phyloP scores from a whole-genome alignment of 192 early-diverging fungal genomes.

The Paraglomus brasilianum region DNA sequence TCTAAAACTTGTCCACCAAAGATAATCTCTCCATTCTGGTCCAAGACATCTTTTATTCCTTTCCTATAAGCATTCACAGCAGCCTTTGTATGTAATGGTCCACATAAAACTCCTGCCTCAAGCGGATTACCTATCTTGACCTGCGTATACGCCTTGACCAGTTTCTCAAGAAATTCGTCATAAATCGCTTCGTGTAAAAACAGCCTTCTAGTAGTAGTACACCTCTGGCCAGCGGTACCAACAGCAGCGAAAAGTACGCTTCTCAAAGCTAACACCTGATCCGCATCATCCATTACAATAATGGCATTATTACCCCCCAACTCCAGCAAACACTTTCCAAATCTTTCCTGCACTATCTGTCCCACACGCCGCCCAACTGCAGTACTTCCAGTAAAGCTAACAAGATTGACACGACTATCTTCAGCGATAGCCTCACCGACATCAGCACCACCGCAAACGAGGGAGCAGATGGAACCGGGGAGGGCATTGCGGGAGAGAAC shows the following conservation, averaged over 20 bases:
- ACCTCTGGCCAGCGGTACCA: conserved; percentile 93
- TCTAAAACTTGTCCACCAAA: conserved; percentile 78
- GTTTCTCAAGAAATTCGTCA: conserved; percentile 74
- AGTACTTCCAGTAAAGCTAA: conserved; percentile 94
- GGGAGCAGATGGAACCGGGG: conserved; percentile 78
- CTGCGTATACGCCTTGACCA: conserved; percentile 82
- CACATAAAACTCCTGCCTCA: conserved; percentile 78
- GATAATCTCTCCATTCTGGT: conserved; percentile 84
- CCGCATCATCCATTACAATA: conserved; percentile 88
- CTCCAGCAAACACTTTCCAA: conserved; percentile 86
- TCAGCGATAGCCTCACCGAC: conserved; percentile 75
- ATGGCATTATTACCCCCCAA: conserved; percentile 97
- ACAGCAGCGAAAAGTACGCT: conserved; percentile 92
- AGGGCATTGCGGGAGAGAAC: conserved; percentile 80
- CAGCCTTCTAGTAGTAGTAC: conserved; percentile 90
- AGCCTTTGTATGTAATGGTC: conserved; percentile 86
- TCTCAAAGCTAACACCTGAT: conserved; percentile 83
- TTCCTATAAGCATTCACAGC: conserved; percentile 75
- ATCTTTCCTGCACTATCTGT: conserved; percentile 75
- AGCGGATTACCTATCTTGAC: conserved; percentile 88
- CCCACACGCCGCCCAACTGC: conserved; percentile 74
- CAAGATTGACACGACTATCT: conserved; percentile 69
- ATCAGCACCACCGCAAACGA: conserved; percentile 82
- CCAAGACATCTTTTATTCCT: conserved; percentile 74
- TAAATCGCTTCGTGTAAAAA: conserved; percentile 87